Base-by-base conservation (phyloP, 257 asterid genomes). In the Lavandula angustifolia region DNA sequence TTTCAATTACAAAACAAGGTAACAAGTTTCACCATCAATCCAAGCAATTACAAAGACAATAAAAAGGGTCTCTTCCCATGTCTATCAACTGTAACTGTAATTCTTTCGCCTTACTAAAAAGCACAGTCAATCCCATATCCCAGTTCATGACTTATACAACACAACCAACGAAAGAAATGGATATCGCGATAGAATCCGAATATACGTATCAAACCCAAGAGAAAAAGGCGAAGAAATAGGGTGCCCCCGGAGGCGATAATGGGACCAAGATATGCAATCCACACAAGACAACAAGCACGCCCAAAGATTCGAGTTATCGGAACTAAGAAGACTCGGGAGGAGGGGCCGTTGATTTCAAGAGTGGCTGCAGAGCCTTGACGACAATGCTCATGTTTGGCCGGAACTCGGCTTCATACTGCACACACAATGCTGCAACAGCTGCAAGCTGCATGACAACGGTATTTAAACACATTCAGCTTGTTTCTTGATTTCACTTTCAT, bases 311-410 rank as follows among this genome's bases (percentile, higher is more conserved):
- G n/a, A 66, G 22, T 55, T 10, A 9, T 9, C 14, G 51, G 10
- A 40, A 48, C 58, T 37, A 44, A n/a, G 68, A 80, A 60, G 64
- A 50, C 82, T 80, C 91, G 4, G 82, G 78, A 33, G 81, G 75
- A 43, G 89, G 90, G 61, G 44, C 87, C 22, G 79, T 61, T 3
- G 95, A 70, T 79, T 78, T 88, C 81, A 86, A 59, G 13, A 88
- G 82, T 42, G 96, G 95, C 78, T 86, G 96, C 63, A 88, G 76
- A 61, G 96, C 96, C 87, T 88, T 88, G 9, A 88, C 96, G 16
- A 88, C 96, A 41, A 88, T 86, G 81, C 96, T 88, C 96, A 88
- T 88, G 62, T 88, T 88, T 22, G 96, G 96, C 59, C 96, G 87
- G 67, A 88, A 88, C 78, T 88, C 96, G n/a, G 95, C 80, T 73